Base-by-base conservation (phyloP, 1,284 basidiomycete species). In the Moesziomyces sp. region DNA sequence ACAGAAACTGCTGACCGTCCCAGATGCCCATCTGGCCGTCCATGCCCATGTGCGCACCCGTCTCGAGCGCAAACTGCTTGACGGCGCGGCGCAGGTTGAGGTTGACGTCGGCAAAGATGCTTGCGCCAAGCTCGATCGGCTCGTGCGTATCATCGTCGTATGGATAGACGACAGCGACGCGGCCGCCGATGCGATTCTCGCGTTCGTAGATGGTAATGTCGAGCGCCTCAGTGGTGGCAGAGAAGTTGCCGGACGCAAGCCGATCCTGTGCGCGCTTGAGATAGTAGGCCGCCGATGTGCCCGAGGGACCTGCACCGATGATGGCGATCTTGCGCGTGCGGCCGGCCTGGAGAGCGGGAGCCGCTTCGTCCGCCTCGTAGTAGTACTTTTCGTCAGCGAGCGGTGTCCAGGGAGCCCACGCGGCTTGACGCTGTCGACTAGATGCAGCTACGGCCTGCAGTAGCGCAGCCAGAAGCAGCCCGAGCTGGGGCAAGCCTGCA, bases 221-320 rank as follows among this genome's bases (percentile, higher is more conserved):
- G 5, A 93, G 18, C 24, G 52, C 13, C 33, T 49, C 7, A 21
- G 38, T 18, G 40, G 23, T 44, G 46, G 54, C 38, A 24, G 44
- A 28, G 1, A 50, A 45, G 48, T 55, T 62, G 51, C 10, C 10
- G 30, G 60, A n/a, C n/a, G 26, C 13, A 26, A 70, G 63, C 11
- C 58, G 57, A 33, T 67, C 48, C 28, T 90, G 83, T 0, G 86
- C 86, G 26, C 83, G 70, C 7, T 88, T 86, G 52, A 97, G 88
- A 90, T 93, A 97, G 85, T 93, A 96, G 0, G 94, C 93, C 10
- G 93, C 92, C 18, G 91, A 91, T 10, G 89, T 89, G 3, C 94
- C 94, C 11, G 88, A 91, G 10, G 93, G 92, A n/a, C 94, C 94
- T 0, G 93, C 93, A 35, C 94, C 94, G 57, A 97, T 89, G 81